Conservation (phyloP, 768 basidiomycete genomes). For the Trametes meyenii region DNA sequence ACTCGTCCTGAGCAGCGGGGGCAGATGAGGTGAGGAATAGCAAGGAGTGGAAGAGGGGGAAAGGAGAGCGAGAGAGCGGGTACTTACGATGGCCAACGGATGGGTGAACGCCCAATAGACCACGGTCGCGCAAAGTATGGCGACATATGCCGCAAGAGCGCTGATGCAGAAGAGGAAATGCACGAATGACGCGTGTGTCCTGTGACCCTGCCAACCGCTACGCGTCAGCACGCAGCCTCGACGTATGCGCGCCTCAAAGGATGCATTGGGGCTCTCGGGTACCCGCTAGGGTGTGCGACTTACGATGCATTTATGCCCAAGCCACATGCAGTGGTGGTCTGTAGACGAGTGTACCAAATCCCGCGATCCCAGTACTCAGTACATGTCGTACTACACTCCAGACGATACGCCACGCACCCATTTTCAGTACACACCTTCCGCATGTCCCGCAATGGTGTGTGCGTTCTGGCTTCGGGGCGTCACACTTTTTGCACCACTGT, state of each 20-base stretch:
- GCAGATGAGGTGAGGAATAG: no score
- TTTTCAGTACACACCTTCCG: conserved; percentile 79
- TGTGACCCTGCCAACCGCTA: conserved; percentile 58
- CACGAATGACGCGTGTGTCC: conserved; percentile 83
- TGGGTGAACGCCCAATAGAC: conserved; percentile 69
- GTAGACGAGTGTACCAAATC: background rate
- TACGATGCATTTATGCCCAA: conserved; percentile 77
- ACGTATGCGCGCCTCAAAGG: background rate
- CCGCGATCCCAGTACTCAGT: background rate
- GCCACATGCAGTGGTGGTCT: conserved; percentile 92
- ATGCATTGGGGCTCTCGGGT: background rate
- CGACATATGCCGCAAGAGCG: conserved; percentile 63
- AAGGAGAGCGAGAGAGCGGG: background rate
- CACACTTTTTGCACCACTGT: conserved; percentile 80
- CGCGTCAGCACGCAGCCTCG: background rate
- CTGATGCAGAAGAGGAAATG: conserved; percentile 73
- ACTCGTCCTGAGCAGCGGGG: conserved; percentile 50
- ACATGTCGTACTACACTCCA: background rate
- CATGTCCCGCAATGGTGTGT: conserved; percentile 74
- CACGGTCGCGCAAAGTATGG: conserved; percentile 52
- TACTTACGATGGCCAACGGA: conserved; percentile 61
- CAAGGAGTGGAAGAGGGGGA: background rate
- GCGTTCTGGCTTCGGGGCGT: conserved; percentile 79
- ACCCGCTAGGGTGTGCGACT: conserved; percentile 37
- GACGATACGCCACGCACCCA: conserved; percentile 55